Evolutionary conservation across 768 basidiomycete species (phyloP).

Genomic region (Cubamyces sp.): DNA sequence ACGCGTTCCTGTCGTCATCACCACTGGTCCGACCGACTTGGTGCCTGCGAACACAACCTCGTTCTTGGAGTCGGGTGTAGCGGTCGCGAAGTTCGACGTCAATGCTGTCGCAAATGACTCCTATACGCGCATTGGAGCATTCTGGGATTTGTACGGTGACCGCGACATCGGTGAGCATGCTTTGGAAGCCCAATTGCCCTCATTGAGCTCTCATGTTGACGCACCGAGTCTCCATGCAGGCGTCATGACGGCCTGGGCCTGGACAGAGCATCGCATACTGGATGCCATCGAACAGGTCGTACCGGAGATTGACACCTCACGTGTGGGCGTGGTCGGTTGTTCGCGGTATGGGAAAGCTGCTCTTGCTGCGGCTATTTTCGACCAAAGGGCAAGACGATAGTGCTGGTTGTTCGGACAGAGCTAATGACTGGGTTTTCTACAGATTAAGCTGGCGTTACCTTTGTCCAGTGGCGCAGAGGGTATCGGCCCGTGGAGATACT

Average conservation of each 20-base stretch:
- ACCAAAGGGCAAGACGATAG: background rate
- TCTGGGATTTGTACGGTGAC: slow-evolving; percentile 12
- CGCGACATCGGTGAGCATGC: slow-evolving; percentile 11
- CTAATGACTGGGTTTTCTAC: no score
- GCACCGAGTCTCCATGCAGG: background rate
- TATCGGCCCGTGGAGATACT: slow-evolving; percentile 17
- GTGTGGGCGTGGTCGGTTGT: slow-evolving; percentile 13
- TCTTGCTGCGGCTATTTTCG: slow-evolving; percentile 15
- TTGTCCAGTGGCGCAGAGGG: slow-evolving; percentile 16
- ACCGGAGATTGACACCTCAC: slow-evolving; percentile 6
- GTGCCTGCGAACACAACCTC: background rate
- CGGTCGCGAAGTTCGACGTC: slow-evolving; percentile 10
- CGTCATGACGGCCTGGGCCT: slow-evolving; percentile 9
- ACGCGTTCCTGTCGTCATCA: slow-evolving; percentile 9
- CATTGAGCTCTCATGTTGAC: background rate
- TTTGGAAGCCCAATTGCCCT: no score
- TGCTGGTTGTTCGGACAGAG: background rate
- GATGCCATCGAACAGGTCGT: slow-evolving; percentile 16
- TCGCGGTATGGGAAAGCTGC: slow-evolving; percentile 16
- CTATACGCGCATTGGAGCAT: slow-evolving; percentile 3
- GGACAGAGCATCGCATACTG: slow-evolving; percentile 13
- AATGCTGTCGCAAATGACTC: slow-evolving; percentile 12
- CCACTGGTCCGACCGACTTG: slow-evolving; percentile 2
- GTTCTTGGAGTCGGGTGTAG: slow-evolving; percentile 17
- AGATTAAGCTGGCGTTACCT: slow-evolving; percentile 13